A percentile compares a stretch with the other conserved stretches of the same genome.
Evolutionary conservation across 495 filamentous ascomycete species (phyloP).

Genomic region (Bathelium albidoporum): DNA sequence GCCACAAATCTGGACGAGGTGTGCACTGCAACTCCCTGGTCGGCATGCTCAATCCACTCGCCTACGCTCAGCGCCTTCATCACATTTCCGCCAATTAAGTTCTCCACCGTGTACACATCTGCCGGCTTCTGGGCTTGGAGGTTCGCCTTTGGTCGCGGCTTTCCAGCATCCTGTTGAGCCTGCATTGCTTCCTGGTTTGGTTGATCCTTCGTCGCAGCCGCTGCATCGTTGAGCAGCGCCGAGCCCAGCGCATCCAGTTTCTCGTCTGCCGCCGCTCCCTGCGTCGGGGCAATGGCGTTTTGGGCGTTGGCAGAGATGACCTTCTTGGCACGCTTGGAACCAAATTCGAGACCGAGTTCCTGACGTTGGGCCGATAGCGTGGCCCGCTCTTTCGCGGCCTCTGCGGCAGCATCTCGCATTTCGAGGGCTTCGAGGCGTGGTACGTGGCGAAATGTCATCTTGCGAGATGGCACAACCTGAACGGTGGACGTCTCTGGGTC

Average conservation of each 20-base stretch:
- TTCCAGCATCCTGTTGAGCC: slow-evolving; percentile 53
- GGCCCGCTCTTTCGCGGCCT: slow-evolving; percentile 14
- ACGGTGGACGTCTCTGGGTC: slow-evolving; percentile 64
- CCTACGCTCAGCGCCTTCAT: slow-evolving; percentile 53
- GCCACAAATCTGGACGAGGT: not conserved
- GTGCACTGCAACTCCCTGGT: not conserved
- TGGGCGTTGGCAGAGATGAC: slow-evolving; percentile 63
- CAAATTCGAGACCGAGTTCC: slow-evolving; percentile 78
- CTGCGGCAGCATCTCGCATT: slow-evolving; percentile 42
- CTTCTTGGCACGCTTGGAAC: slow-evolving; percentile 88
- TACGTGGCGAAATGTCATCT: slow-evolving; percentile 49
- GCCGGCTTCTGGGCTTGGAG: slow-evolving; percentile 57
- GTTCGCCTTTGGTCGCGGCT: slow-evolving; percentile 72
- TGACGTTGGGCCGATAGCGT: slow-evolving; percentile 34
- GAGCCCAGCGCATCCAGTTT: slow-evolving; percentile 8
- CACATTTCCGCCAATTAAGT: slow-evolving; percentile 53
- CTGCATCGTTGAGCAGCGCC: slow-evolving; percentile 13
- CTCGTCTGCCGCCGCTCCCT: slow-evolving; percentile 17
- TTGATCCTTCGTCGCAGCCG: slow-evolving; percentile 45
- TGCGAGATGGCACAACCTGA: slow-evolving; percentile 64
- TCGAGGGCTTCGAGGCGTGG: slow-evolving; percentile 30
- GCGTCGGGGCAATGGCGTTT: slow-evolving; percentile 51
- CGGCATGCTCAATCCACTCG: slow-evolving; percentile 62
- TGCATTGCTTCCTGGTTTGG: slow-evolving; percentile 54
- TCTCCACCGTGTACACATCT: slow-evolving; percentile 69